Base-by-base conservation (phyloP, 306 rosid genomes). In the Styphnolobium japonicum region DNA sequence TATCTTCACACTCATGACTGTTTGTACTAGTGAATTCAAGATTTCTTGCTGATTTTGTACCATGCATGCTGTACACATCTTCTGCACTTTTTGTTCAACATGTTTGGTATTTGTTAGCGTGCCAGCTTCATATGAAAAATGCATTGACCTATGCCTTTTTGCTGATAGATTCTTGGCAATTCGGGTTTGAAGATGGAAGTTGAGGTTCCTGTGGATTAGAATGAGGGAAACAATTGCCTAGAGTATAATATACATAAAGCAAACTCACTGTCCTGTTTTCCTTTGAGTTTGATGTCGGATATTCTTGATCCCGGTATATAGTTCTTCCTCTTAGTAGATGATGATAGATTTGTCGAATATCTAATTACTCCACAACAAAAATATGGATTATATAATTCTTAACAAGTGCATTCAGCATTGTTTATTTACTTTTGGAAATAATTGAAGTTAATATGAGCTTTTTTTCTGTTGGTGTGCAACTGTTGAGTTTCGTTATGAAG, bases 171-270 rank as follows among this genome's bases (percentile, higher is more conserved):
- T 83, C 90, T 90, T 75, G 83, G 93, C 71, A 85, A 84, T 80
- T 68, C 86, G 43, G 85, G 76, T 69, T 37, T 90, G 83, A 90
- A 88, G 90, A 90, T 89, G 97, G 95, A 89, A 73, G 95, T 85
- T 22, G 97, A 90, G 80, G 86, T 90, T 80, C 92, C 85, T 0
- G 89, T 90, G 78, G 93, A 90, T 76, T 90, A 86, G 75, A 77
- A 31, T 49, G 68, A 80, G 27, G 62, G 53, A 15, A 37, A 37
- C 62, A 21, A 16, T 63, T 56, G 15, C 64, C 36, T n/a, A 62
- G 80, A 60, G 71, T 76, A 52, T 27, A 82, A 56, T 64, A 64
- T 33, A 79, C 46, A 1, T 14, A 55, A 29, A 36, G 46, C 6
- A 60, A 36, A 42, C 64, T 49, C n/a, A 1, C 19, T 62, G 40